phyloP scores from a whole-genome alignment of 257 asterid species.

The Ilex aquifolium region DNA sequence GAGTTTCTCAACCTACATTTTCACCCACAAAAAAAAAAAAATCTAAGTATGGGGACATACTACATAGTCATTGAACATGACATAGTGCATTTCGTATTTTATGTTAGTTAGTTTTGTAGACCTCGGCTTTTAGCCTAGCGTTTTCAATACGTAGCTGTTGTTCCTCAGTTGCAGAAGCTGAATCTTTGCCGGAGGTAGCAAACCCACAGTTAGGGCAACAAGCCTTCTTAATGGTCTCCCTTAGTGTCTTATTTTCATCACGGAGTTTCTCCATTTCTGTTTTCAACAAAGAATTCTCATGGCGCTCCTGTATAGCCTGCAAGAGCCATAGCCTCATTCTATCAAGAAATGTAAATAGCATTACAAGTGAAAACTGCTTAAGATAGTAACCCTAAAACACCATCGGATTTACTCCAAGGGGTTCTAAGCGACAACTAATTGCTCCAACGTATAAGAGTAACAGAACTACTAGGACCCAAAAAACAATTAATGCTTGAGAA shows the following conservation, averaged over 20 bases:
- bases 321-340: not conserved
- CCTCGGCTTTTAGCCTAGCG: constrained; percentile 81
- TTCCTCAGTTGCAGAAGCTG: constrained; percentile 31
- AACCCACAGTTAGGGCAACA: constrained; percentile 70
- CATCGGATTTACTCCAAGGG: too few relatives aligned
- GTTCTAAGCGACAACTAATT: too few relatives aligned
- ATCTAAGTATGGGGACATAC: too few relatives aligned
- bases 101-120: constrained; percentile 1
- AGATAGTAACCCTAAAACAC: too few relatives aligned
- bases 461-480: too few relatives aligned
- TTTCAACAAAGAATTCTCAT: constrained; percentile 67
- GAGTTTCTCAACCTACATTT: constrained; percentile 43
- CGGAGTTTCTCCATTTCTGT: constrained; percentile 73
- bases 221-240: constrained; percentile 37
- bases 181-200: constrained; percentile 29
- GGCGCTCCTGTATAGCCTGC: constrained; percentile 95
- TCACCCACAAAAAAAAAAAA: too few relatives aligned
- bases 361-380: too few relatives aligned
- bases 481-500: too few relatives aligned
- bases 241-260: constrained; percentile 47
- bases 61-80: too few relatives aligned
- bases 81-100: too few relatives aligned
- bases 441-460: too few relatives aligned
- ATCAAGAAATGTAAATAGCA: too few relatives aligned
- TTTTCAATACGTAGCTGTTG: constrained; percentile 67